phyloP scores from a whole-genome alignment of 1,139 yeast genomes.

The Yamadazyma friedrichii region DNA sequence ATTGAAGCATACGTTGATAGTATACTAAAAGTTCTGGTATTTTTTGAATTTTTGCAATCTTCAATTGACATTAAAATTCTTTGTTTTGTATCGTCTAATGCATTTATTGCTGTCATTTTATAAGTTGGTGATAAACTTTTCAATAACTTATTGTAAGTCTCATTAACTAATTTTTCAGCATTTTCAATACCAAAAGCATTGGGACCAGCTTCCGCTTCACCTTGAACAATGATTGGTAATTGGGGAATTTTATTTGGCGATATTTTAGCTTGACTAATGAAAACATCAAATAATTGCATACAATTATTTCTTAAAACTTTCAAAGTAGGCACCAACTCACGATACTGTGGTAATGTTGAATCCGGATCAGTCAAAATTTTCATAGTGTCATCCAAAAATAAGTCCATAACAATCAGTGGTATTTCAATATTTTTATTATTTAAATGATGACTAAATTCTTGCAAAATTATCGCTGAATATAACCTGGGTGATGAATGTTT shows the following conservation, averaged over 20 bases:
- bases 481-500: conserved; percentile 82
- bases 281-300: conserved; percentile 74
- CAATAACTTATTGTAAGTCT: conserved; percentile 64
- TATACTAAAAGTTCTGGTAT: conserved; percentile 60
- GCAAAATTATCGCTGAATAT: conserved; percentile 64
- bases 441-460: conserved; percentile 61
- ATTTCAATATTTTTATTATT: conserved; percentile 17
- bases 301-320: conserved; percentile 87
- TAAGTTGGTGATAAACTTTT: conserved; percentile 67
- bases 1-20: conserved; percentile 78
- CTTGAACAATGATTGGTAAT: conserved; percentile 86
- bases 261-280: conserved; percentile 72
- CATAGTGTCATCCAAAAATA: conserved; percentile 31
- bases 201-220: conserved; percentile 93
- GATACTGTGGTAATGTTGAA: conserved; percentile 51
- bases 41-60: conserved; percentile 60
- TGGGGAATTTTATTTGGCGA: conserved; percentile 78
- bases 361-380: conserved; percentile 43
- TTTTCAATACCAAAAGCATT: conserved; percentile 82
- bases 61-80: conserved; percentile 65
- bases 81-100: conserved; percentile 76
- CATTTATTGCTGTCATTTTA: conserved; percentile 69
- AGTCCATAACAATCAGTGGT: conserved; percentile 15
- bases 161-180: conserved; percentile 70
- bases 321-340: conserved; percentile 85